Conservation (phyloP, 805 yeast species). For the Metschnikowia amazonensis region DNA sequence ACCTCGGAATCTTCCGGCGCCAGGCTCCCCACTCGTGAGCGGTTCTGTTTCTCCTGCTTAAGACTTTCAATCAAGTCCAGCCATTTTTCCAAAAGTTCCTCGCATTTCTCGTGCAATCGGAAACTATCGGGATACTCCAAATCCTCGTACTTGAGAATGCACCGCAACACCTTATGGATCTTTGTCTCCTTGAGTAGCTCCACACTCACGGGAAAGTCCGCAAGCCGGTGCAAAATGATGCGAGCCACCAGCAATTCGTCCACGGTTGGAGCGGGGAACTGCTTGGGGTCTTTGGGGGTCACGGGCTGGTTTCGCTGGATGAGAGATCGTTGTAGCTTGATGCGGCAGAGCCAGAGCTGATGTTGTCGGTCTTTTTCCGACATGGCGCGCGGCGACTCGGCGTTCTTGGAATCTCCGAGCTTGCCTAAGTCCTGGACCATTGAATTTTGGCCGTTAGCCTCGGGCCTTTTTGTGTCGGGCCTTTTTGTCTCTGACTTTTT, state of each 20-base stretch:
- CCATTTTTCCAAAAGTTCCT: constrained; percentile 42
- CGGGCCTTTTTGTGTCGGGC: neutral
- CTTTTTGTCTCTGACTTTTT: too few species aligned
- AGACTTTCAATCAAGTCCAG: constrained; percentile 31
- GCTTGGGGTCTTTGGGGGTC: constrained; percentile 34
- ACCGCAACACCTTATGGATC: constrained; percentile 50
- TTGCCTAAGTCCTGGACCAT: neutral
- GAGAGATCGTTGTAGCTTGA: constrained; percentile 45
- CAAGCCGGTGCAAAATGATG: constrained; percentile 38
- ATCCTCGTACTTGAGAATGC: constrained; percentile 38
- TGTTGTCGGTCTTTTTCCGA: constrained; percentile 42
- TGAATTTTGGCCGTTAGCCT: neutral
- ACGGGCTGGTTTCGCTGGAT: constrained; percentile 43
- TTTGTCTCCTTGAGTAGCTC: constrained; percentile 43
- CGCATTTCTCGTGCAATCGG: constrained; percentile 44
- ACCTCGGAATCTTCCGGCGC: constrained; percentile 15
- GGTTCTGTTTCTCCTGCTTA: constrained; percentile 27
- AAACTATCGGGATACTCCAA: constrained; percentile 43
- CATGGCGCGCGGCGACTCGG: constrained; percentile 9
- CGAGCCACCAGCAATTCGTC: constrained; percentile 43
- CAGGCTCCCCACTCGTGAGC: constrained; percentile 13
- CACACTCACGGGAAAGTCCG: constrained; percentile 39
- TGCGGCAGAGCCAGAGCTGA: constrained; percentile 46
- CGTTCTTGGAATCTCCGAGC: neutral
- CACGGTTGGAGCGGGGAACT: constrained; percentile 38